phyloP scores from a whole-genome alignment of 495 filamentous ascomycete genomes.

The Terfezia claveryi region DNA sequence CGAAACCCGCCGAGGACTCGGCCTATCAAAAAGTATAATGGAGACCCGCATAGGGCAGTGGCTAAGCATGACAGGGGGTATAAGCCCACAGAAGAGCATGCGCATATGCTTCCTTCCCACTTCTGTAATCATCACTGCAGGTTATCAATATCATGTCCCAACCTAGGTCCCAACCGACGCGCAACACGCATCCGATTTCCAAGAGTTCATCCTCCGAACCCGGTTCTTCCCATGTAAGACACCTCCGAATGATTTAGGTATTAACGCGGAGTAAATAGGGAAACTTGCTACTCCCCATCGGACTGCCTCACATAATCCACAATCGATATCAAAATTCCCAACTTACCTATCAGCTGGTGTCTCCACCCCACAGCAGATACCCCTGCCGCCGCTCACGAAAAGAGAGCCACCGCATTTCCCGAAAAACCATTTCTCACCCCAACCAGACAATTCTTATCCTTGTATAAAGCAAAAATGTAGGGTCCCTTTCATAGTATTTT shows the following conservation, averaged over 20 bases:
- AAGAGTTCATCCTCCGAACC: too few species aligned
- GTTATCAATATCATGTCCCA: too few species aligned
- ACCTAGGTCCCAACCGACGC: too few species aligned
- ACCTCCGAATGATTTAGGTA: too few species aligned
- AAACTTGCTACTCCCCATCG: too few species aligned
- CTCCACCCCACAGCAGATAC: slow-evolving; percentile 27
- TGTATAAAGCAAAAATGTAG: slow-evolving; percentile 34
- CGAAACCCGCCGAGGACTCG: slow-evolving; percentile 31
- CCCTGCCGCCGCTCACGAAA: slow-evolving; percentile 31
- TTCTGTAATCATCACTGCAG: background rate
- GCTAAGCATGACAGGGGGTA: slow-evolving; percentile 28
- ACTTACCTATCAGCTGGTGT: slow-evolving; percentile 26
- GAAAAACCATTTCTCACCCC: slow-evolving; percentile 22
- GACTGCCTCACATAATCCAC: too few species aligned
- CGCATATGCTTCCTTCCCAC: slow-evolving; percentile 27
- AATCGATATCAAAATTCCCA: background rate
- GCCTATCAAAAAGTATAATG: slow-evolving; percentile 26
- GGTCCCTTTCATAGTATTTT: slow-evolving; percentile 21
- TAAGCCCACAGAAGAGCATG: slow-evolving; percentile 29
- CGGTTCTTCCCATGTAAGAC: too few species aligned
- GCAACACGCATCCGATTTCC: too few species aligned
- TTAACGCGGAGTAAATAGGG: too few species aligned
- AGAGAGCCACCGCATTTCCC: slow-evolving; percentile 25
- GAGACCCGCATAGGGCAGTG: slow-evolving; percentile 19
- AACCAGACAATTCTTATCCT: slow-evolving; percentile 21